phyloP scores from a whole-genome alignment of 495 filamentous ascomycete species.

The Melanomma pulvis-pyrius region DNA sequence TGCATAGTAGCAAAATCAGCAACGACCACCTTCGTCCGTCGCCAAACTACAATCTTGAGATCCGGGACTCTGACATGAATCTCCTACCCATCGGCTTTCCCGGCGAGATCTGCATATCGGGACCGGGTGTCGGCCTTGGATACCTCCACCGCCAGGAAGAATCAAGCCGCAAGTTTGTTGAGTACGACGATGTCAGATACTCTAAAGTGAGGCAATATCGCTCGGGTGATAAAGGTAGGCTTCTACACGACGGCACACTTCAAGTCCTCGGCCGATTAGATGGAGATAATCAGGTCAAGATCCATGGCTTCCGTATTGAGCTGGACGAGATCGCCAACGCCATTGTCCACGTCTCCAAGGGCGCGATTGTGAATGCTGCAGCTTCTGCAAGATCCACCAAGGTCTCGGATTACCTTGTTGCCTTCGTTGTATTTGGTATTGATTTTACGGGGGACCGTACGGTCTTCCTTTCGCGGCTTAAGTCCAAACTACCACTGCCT shows the following conservation, averaged over 20 bases:
- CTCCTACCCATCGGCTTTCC: background rate
- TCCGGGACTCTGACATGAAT: background rate
- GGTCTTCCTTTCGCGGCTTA: background rate
- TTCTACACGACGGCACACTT: background rate
- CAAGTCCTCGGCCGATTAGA: background rate
- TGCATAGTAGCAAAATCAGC: background rate
- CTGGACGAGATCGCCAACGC: conserved; percentile 77
- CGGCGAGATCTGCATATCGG: background rate
- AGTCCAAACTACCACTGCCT: background rate
- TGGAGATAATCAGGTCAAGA: conserved; percentile 88
- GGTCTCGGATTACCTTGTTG: no score
- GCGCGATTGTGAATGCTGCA: background rate
- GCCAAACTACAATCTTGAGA: background rate
- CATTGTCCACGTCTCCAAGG: background rate
- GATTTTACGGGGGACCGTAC: background rate
- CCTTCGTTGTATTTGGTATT: background rate
- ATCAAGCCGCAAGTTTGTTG: background rate
- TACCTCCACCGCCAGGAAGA: background rate
- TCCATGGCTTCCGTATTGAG: conserved; percentile 90
- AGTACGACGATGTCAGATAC: background rate
- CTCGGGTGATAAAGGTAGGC: background rate
- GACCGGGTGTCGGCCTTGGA: background rate
- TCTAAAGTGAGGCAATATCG: background rate
- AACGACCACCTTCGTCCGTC: background rate
- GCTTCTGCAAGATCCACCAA: background rate